Evolutionary conservation across 2,329 filamentous ascomycete genomes (phyloP).

Genomic region (Claviceps sp.): DNA sequence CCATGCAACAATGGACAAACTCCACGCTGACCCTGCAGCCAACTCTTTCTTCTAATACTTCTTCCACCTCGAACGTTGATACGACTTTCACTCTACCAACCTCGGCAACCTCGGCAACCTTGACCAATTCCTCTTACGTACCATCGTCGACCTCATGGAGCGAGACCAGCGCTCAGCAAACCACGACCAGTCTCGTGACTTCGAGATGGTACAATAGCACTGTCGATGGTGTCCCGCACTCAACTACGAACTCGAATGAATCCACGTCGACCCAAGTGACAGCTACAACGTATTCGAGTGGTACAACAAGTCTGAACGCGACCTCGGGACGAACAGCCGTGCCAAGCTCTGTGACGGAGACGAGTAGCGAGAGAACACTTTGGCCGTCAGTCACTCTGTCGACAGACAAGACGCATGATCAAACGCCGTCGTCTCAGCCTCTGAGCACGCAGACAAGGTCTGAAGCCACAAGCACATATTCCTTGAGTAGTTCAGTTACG

Average conservation of each 20-base stretch:
- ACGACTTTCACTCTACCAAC: background rate
- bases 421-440: background rate
- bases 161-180: background rate
- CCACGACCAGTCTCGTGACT: background rate
- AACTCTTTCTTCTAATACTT: background rate
- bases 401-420: background rate
- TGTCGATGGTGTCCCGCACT: background rate
- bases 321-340: background rate
- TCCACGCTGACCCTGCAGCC: background rate
- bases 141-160: background rate
- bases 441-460: background rate
- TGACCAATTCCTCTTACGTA: background rate
- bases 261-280: background rate
- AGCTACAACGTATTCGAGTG: background rate
- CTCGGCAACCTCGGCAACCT: background rate
- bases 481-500: background rate
- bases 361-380: background rate
- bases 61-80: background rate
- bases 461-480: background rate
- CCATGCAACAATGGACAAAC: background rate
- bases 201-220: conserved; percentile 2
- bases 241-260: background rate
- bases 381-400: background rate
- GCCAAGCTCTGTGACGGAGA: background rate
- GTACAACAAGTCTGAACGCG: background rate